Base-by-base conservation (phyloP, 331 rosid species). In the Saraca asoca region DNA sequence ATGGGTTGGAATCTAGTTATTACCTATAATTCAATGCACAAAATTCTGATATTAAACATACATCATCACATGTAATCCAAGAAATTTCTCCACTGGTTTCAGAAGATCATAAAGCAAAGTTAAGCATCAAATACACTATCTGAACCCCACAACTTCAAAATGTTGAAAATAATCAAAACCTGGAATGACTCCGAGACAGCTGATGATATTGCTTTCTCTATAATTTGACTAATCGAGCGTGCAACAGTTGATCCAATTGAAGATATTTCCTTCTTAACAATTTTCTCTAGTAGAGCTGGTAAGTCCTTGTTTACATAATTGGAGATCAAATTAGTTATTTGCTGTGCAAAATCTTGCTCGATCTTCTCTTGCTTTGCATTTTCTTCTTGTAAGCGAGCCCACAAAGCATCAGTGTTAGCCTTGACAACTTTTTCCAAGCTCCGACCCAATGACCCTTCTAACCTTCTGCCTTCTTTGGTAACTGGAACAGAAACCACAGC, bases 311-410 rank as follows among this genome's bases (percentile, higher is more conserved):
- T 86, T 46, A 80, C 62, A 33, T 62, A 81, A 81, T 82, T 90
- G 65, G 81, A 79, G 39, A 90, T 70, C 73, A 83, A 29, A 65
- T 74, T 79, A 48, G 83, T 77, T 33, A 81, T 85, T 80, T 90
- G 95, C 70, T 86, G 96, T 18, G 64, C 73, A 59, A 65, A 80
- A 14, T 90, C 99, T 62, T 80, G 86, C 69, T 73, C 80, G 62
- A 80, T 70, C 82, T 82, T 90, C 79, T 94, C 96, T 69, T 80
- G 83, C 84, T 90, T 94, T 54, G 83, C 84, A 79, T 69, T 85
- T 76, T 94, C 99, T 72, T 94, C 99, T 68, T 85, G 96, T 60
- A 88, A 63, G 49, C 92, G 93, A 67, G 93, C 96, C 97, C 89
- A 90, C 43, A 90, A 69, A 72, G 95, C 95, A 73, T 94, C 99